Evolutionary conservation across 2,329 filamentous ascomycete species (phyloP).

Genomic region (Fusarium secorum): DNA sequence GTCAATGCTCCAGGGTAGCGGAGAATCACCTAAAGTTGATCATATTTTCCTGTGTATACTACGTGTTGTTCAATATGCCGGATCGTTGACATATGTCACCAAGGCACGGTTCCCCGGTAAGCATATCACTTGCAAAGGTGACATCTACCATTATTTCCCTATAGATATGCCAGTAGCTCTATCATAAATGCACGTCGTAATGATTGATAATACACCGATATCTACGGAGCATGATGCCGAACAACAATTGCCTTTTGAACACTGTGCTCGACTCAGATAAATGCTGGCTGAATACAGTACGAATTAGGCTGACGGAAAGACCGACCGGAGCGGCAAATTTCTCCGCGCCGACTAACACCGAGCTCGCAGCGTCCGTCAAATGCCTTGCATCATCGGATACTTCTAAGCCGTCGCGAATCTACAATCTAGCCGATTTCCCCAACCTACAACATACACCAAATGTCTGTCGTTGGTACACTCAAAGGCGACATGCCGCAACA

Average conservation of each 20-base stretch:
- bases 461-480: constrained; percentile 50
- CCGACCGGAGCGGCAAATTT: constrained; percentile 45
- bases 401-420: constrained; percentile 35
- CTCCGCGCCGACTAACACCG: constrained; percentile 49
- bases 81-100: neutral
- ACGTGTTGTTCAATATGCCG: neutral
- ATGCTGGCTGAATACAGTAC: neutral
- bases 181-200: neutral
- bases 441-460: constrained; percentile 45
- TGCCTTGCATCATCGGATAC: constrained; percentile 43
- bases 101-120: neutral
- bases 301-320: neutral
- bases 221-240: constrained; percentile 6
- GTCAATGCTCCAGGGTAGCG: neutral
- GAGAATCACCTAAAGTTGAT: neutral
- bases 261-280: neutral
- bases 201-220: constrained; percentile 15
- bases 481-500: constrained; percentile 66
- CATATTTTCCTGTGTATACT: too few species aligned
- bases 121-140: too few species aligned
- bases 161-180: neutral
- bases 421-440: constrained; percentile 11
- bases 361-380: constrained; percentile 35
- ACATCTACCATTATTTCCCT: neutral
- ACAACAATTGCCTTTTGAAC: neutral